Conservation (phyloP, 768 basidiomycete species). For the Lactarius tabidus region DNA sequence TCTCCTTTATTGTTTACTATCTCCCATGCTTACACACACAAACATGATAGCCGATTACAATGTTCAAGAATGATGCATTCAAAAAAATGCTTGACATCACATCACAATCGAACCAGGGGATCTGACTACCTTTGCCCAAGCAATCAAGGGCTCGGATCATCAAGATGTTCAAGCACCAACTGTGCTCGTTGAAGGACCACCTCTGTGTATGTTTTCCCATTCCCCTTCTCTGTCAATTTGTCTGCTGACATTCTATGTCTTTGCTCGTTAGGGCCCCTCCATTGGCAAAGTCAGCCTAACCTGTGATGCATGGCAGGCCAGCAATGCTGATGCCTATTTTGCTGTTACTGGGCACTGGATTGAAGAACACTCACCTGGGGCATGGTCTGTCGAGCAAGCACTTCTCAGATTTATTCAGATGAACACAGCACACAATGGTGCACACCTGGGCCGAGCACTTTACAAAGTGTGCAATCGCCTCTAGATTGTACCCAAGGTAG, state of each 20-base stretch:
- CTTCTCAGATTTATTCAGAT: background rate
- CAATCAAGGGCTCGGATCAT: background rate
- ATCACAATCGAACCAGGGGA: no score
- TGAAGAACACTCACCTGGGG: background rate
- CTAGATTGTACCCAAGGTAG: no score
- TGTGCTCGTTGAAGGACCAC: background rate
- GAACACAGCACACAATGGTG: background rate
- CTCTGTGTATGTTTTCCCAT: background rate
- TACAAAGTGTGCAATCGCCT: no score
- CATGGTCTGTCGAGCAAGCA: background rate
- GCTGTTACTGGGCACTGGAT: background rate
- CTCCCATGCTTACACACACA: no score
- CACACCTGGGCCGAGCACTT: background rate
- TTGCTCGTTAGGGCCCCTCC: background rate
- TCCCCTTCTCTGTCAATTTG: no score
- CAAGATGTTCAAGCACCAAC: background rate
- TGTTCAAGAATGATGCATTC: no score
- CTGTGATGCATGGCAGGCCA: background rate
- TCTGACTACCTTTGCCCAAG: background rate
- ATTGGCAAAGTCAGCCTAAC: background rate
- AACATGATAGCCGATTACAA: no score
- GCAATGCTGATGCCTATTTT: background rate
- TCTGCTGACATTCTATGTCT: no score
- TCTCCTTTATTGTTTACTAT: no score
- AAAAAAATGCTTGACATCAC: no score